phyloP scores from a whole-genome alignment of 2,329 filamentous ascomycete species.

The Colletotrichum gloeosporioides region DNA sequence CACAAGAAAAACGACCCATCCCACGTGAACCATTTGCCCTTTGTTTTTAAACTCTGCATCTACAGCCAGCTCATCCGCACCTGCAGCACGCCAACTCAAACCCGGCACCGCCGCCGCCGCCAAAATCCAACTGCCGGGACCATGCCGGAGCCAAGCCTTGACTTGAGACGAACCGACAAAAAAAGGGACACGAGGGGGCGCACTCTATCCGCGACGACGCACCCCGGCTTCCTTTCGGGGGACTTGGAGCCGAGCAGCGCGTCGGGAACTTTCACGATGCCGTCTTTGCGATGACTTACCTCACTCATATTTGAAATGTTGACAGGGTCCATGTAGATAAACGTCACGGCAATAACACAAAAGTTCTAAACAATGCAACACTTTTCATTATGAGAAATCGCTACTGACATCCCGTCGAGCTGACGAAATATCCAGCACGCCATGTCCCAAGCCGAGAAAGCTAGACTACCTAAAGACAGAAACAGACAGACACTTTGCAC shows the following conservation, averaged over 20 bases:
- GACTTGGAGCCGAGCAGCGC: neutral
- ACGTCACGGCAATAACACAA: neutral
- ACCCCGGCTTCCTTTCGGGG: neutral
- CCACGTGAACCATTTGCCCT: too few relatives aligned
- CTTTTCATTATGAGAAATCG: conserved; percentile 11
- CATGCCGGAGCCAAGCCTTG: neutral
- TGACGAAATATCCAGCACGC: neutral
- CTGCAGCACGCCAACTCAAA: neutral
- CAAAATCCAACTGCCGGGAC: neutral
- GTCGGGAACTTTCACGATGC: neutral
- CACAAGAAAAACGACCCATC: too few relatives aligned
- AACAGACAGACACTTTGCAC: neutral
- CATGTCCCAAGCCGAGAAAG: neutral
- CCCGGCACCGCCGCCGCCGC: neutral
- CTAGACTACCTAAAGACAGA: conserved; percentile 10
- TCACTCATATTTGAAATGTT: too few relatives aligned
- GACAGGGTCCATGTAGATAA: neutral
- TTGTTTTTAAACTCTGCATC: neutral
- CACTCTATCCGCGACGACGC: neutral
- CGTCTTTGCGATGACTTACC: neutral
- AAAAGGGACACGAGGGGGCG: neutral
- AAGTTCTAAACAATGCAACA: conserved; percentile 16
- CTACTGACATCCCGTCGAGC: neutral
- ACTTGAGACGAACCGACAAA: neutral
- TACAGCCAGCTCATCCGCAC: neutral